These are phyloP conservation scores for Chrysanthemum makinoi DNA, from an alignment of 129 eudicot genomes.

Conservation along the genomic window DNA sequence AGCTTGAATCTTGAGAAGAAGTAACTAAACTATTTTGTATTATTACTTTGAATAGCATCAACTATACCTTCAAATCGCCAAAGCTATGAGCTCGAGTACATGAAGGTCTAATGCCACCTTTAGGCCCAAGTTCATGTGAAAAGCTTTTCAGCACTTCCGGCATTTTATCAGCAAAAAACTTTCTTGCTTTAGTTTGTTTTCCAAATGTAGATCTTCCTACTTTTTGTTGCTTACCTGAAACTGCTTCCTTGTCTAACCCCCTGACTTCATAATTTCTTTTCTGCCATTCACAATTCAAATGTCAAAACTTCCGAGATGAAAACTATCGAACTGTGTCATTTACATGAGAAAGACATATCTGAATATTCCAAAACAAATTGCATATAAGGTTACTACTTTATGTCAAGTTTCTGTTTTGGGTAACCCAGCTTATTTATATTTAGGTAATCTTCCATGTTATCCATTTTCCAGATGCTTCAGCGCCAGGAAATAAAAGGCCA, in stretches of 20 bases:
- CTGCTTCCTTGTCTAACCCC: conserved; percentile 46
- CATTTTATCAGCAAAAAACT: conserved; percentile 38
- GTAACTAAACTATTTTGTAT: too few species aligned
- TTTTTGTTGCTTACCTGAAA: conserved; percentile 41
- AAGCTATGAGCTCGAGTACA: conserved; percentile 69
- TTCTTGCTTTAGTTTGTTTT: conserved; percentile 35
- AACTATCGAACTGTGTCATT: conserved; percentile 7
- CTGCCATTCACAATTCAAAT: conserved; percentile 31
- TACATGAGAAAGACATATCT: conserved; percentile 15
- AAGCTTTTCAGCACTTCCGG: conserved; percentile 69
- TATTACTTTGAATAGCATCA: not conserved
- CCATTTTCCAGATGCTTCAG: too few species aligned
- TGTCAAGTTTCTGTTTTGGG: too few species aligned
- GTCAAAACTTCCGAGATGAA: not conserved
- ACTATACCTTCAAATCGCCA: conserved; percentile 68
- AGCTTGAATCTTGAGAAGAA: not conserved
- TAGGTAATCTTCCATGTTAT: too few species aligned
- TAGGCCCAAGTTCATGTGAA: conserved; percentile 89
- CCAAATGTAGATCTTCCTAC: conserved; percentile 38
- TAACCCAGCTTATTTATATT: too few species aligned
- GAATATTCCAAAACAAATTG: not conserved
- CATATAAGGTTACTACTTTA: too few species aligned
- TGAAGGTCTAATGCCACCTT: conserved; percentile 63
- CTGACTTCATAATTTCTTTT: conserved; percentile 35
- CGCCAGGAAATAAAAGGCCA: too few species aligned